Evolutionary conservation across 2,329 filamentous ascomycete genomes (phyloP), one percentile per base, ranked within the genome.

Genomic region (Pyrenophora seminiperda): DNA sequence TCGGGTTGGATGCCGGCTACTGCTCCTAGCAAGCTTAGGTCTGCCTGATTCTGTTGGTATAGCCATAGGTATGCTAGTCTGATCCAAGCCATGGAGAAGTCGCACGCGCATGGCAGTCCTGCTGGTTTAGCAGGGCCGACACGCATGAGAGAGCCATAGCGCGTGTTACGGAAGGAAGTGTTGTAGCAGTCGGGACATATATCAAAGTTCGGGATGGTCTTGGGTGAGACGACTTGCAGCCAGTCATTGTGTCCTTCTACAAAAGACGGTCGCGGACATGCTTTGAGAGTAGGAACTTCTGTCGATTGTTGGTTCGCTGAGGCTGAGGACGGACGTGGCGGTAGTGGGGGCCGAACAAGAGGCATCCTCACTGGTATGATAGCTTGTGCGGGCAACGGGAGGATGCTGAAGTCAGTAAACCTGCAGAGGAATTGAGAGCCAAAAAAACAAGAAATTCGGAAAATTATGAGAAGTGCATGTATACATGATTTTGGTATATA

Each of bases 171-270:
- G 19, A 65, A 56, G 3, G 60, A 59, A 1, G 53, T 54, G 19
- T 58, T 55, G 47, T 55, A 65, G 32, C 60, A 65, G 19, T 50
- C 47, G 3, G 58, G 47, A 31, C 62, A 63, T 18, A 65, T 53
- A 37, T 60, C 58, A 34, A 63, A 49, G 18, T 61, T 22, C 2
- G 40, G 27, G n/a, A 58, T 55, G 14, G 19, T 31, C 15, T 14
- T 40, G 14, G 58, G 58, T 9, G 38, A 41, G 4, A 47, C 51
- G 33, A 62, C 54, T 22, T 53, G 42, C 9, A 42, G 41, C 60
- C 62, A 65, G 33, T 61, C 47, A 13, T 47, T 45, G 2, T 56
- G 44, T 7, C 38, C 53, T 15, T 45, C 31, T 14, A 41, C 34
- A 33, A 53, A 62, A 4, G 29, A 41, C 11, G 50, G 7, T 7